phyloP scores from a whole-genome alignment of 129 eudicot genomes.

The Kitagawia praeruptora region DNA sequence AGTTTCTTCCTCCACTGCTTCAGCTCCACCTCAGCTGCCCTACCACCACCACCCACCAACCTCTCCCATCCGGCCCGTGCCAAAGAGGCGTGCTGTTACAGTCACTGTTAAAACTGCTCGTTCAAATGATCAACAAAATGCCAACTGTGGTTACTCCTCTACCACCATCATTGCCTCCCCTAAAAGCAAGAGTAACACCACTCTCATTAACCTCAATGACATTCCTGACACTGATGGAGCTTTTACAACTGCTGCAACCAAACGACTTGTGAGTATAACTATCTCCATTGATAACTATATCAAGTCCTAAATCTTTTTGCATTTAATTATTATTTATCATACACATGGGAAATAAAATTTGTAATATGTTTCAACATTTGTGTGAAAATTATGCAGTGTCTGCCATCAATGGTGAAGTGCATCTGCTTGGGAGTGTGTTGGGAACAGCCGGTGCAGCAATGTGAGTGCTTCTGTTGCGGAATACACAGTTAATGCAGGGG shows the following conservation, averaged over 20 bases:
- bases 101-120: conserved; percentile 30
- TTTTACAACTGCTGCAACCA: conserved; percentile 1
- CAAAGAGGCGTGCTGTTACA: conserved; percentile 52
- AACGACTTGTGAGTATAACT: conserved; percentile 25
- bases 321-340: not conserved
- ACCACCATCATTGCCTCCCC: conserved; percentile 12
- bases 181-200: not conserved
- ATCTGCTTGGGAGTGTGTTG: conserved; percentile 6
- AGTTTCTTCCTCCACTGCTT: conserved; percentile 56
- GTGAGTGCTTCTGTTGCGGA: not conserved
- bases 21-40: conserved; percentile 32
- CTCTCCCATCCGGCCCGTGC: conserved; percentile 53
- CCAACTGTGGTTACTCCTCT: conserved; percentile 5
- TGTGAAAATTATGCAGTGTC: not conserved
- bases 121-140: conserved; percentile 17
- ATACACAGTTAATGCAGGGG: not conserved
- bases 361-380: not conserved
- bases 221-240: conserved; percentile 22
- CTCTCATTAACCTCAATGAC: conserved; percentile 46
- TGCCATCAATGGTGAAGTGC: conserved; percentile 6
- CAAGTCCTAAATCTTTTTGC: not conserved
- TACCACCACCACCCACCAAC: conserved; percentile 25
- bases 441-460: not conserved
- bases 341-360: not conserved
- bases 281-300: not conserved